Conservation (phyloP, 1,139 yeast species). For the Blastobotrys persicus region DNA sequence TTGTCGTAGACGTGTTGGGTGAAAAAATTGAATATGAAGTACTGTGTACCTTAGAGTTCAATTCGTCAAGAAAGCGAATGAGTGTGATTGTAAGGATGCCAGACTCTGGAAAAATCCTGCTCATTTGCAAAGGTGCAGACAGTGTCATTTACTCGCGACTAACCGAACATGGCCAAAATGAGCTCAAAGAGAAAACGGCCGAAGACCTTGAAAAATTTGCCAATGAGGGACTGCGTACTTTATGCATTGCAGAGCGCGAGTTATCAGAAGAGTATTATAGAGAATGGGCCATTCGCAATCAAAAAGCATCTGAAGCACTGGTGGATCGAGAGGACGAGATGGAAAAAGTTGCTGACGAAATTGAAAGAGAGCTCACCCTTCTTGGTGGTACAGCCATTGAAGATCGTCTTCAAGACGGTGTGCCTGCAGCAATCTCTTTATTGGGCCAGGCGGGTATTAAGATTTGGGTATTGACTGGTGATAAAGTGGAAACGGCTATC, state of each 20-base stretch:
- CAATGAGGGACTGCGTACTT: constrained; percentile 93
- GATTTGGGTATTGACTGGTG: constrained; percentile 97
- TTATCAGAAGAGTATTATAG: constrained; percentile 58
- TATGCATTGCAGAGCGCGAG: constrained; percentile 85
- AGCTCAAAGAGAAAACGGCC: constrained; percentile 65
- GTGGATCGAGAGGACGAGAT: constrained; percentile 74
- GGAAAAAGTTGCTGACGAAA: constrained; percentile 74
- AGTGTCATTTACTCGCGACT: constrained; percentile 81
- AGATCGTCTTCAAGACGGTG: constrained; percentile 93
- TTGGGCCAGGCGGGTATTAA: constrained; percentile 90
- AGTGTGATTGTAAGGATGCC: constrained; percentile 78
- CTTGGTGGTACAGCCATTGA: constrained; percentile 98
- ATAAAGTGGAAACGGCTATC: constrained; percentile 95
- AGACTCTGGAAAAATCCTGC: constrained; percentile 49
- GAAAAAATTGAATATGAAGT: constrained; percentile 66
- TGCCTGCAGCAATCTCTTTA: constrained; percentile 85
- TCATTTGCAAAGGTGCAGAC: constrained; percentile 93
- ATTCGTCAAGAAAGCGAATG: constrained; percentile 94
- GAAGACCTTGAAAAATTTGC: constrained; percentile 88
- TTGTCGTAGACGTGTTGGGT: constrained; percentile 74
- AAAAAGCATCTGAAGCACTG: constrained; percentile 68
- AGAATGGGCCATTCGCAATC: constrained; percentile 68
- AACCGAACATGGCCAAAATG: constrained; percentile 51
- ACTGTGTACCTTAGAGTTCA: constrained; percentile 76
- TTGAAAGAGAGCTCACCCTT: constrained; percentile 68